phyloP scores from a whole-genome alignment of 1,284 basidiomycete species.

The Cerioporus squamosus region DNA sequence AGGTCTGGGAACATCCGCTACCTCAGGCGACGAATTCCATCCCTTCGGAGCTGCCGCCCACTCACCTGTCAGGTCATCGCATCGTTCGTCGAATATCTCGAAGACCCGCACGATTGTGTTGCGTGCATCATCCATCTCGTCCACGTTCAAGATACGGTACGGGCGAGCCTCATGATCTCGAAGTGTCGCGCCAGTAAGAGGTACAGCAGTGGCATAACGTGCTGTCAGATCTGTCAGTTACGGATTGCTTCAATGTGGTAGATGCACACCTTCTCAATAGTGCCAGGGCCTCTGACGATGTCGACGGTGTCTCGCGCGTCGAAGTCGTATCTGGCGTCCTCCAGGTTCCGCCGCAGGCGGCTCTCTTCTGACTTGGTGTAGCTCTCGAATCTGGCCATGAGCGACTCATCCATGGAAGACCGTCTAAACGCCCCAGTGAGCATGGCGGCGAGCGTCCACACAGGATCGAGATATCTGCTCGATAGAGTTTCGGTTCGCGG shows the following conservation, averaged over 20 bases:
- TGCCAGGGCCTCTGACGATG: constrained; percentile 20
- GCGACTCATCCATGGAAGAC: not conserved
- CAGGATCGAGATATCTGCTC: constrained; percentile 14
- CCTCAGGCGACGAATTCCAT: too few species aligned
- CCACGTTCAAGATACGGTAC: not conserved
- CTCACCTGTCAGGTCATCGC: not conserved
- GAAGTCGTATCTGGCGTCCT: constrained; percentile 17
- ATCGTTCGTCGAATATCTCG: not conserved
- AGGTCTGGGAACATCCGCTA: constrained; percentile 17
- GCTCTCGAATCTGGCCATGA: constrained; percentile 14
- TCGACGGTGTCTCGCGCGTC: constrained; percentile 26
- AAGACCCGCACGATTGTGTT: not conserved
- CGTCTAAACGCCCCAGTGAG: constrained; percentile 10
- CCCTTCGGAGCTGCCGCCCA: too few species aligned
- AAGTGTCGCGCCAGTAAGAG: constrained; percentile 7
- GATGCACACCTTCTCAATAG: constrained; percentile 25
- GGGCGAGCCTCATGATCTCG: constrained; percentile 1
- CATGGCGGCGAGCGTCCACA: constrained; percentile 10
- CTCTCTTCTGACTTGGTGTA: constrained; percentile 26
- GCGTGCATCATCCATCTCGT: constrained; percentile 29
- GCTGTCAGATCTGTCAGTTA: constrained; percentile 29
- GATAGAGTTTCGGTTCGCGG: constrained; percentile 21
- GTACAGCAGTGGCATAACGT: constrained; percentile 21
- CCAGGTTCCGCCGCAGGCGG: constrained; percentile 14
- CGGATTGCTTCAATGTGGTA: not conserved